Evolutionary conservation across 148 eudicot species (phyloP), one percentile per base, ranked within the genome.

Genomic region (Dysphania ambrosioides): DNA sequence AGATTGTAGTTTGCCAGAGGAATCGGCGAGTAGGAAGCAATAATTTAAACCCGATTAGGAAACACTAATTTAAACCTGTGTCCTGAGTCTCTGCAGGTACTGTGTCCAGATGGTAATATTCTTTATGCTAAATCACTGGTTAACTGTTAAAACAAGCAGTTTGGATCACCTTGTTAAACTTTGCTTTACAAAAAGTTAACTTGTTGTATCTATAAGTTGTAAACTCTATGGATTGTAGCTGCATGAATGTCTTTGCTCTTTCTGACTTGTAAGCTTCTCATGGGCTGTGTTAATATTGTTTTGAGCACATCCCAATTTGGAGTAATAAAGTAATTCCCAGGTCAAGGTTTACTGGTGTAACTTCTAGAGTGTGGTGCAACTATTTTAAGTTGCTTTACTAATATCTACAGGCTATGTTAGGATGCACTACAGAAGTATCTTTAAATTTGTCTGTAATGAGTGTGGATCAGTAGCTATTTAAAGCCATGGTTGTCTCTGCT

Each of bases 101-200:
- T n/a, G n/a, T n/a, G n/a, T n/a, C n/a, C n/a, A n/a, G n/a, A n/a
- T n/a, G n/a, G n/a, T n/a, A n/a, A 35, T 24, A n/a, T 66, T 30
- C 8, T 66, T 2, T 66, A 19, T 11, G 29, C 31, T 66, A 66
- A 61, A 18, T 34, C 21, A 27, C 2, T 51, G 41, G 34, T 51
- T 64, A n/a, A 30, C 21, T 34, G 24, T 5, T 66, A 15, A 47
- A 29, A 34, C 26, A 18, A 11, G 11, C 23, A 47, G 23, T 36
- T 51, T n/a, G 71, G n/a, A 66, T 75, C 49, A 53, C 12, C 31
- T n/a, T 63, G 49, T 49, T 75, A 51, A 34, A 16, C 30, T 65
- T 53, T 19, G 8, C 3, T 7, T 21, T 30, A 2, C 27, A 6
- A 10, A n/a, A 70, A n/a, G n/a, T n/a, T n/a, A n/a, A n/a, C n/a